Base-by-base conservation (phyloP, 129 eudicot genomes). In the Calendula officinalis region DNA sequence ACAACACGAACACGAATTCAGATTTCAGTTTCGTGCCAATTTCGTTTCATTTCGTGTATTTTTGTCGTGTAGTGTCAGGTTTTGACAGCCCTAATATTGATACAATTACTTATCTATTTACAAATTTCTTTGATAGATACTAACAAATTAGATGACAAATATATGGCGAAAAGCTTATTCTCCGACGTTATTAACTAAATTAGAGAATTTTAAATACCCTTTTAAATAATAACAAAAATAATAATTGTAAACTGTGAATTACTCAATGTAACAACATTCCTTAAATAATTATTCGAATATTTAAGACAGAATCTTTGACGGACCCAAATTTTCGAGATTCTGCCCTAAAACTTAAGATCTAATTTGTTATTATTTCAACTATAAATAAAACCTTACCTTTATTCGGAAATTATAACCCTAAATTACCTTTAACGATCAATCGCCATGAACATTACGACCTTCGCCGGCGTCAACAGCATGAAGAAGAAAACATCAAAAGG, bases 401-500 rank as follows among this genome's bases (percentile, higher is more conserved):
- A 4, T 8, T 42, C 35, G 6, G 13, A 34, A 13, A 4, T 35
- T 49, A 38, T 9, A 6, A 37, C 39, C 38, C 13, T 16, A 35
- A 15, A 13, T 13, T 48, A 49, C 4, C 0, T 2, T 13, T 32
- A 6, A 35, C 30, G 2, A 3, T 12, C 33, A n/a, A 37, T 14
- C 49, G 10, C 17, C 32, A 68, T 68, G 66, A 68, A 36, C 49
- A 34, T 15, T 5, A 44, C n/a, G 54, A 48, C 3, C 32, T 30
- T 52, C 7, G 5, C 35, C 17, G 47, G 12, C 56, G 33, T 34
- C 8, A 45, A 27, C 34, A 39, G 4, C 60, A 53, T 60, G 50
- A 49, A 74, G 56, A 73, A 53, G 27, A 72, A 50, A 35, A 5
- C 54, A 6, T 57, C 68, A 1, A 51, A 58, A 74, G 73, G 69